Conservation (phyloP, 768 basidiomycete species). For the Sarcodon aspratus region DNA sequence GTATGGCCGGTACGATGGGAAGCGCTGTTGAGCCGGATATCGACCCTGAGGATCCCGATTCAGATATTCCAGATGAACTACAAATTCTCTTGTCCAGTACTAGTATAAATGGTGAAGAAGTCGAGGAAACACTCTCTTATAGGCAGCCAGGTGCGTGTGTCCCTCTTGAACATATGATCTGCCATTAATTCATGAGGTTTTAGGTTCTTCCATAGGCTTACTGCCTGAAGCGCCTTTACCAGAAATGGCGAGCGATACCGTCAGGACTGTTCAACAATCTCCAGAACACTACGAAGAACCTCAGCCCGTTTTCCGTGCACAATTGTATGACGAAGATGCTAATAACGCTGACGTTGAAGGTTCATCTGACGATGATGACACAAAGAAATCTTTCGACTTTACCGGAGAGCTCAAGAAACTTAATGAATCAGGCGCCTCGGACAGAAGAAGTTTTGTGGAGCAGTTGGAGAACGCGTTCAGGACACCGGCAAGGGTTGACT, state of each 20-base stretch:
- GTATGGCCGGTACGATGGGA: slow-evolving; percentile 60
- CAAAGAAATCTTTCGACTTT: slow-evolving; percentile 77
- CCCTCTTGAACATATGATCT: slow-evolving; percentile 1
- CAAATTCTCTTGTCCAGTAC: slow-evolving; percentile 44
- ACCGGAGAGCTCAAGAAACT: slow-evolving; percentile 66
- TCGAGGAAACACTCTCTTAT: slow-evolving; percentile 11
- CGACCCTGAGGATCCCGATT: slow-evolving; percentile 54
- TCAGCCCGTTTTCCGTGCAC: slow-evolving; percentile 30
- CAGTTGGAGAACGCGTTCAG: slow-evolving; percentile 71
- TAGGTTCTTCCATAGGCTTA: slow-evolving; percentile 25
- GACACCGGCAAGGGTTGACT: slow-evolving; percentile 60
- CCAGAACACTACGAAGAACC: slow-evolving; percentile 3
- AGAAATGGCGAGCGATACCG: slow-evolving; percentile 4
- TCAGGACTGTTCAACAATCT: neutral
- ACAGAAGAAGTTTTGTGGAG: slow-evolving; percentile 69
- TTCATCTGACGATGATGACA: slow-evolving; percentile 49
- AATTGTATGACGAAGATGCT: slow-evolving; percentile 33
- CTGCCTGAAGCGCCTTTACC: slow-evolving; percentile 33
- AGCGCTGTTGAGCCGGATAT: slow-evolving; percentile 34
- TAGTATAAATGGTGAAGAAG: slow-evolving; percentile 12
- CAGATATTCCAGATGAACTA: slow-evolving; percentile 75
- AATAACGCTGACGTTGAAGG: slow-evolving; percentile 21
- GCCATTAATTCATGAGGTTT: slow-evolving; percentile 12
- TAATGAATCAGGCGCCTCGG: slow-evolving; percentile 57
- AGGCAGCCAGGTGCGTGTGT: slow-evolving; percentile 19